Evolutionary conservation across 441 rosid species (phyloP), one percentile per base, ranked within the genome.

Genomic region (Erodium moschatum): DNA sequence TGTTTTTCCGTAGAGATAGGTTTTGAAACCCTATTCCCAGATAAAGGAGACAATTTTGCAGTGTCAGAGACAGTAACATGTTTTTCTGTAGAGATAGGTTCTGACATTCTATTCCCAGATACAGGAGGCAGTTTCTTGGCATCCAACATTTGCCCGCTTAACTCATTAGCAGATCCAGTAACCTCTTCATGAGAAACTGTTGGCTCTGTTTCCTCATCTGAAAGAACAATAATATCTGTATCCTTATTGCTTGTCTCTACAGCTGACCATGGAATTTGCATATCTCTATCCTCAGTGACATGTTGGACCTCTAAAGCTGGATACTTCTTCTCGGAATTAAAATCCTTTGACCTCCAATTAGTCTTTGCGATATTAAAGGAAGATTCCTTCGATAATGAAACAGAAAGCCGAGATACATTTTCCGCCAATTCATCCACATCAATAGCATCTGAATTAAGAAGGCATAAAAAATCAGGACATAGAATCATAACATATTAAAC

Each of bases 171-270:
- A 24, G 85, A 73, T 73, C 60, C 70, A 72, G 64, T 70, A 58
- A 66, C 79, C 75, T 76, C 78, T 71, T 79, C 72, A 69, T 71
- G 72, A 70, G 77, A 70, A 42, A 76, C 78, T 66, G 74, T 74
- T 73, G 69, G 74, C 77, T 87, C 88, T 38, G 66, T 72, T 77
- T 79, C 96, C 65, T 89, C 91, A 80, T 89, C 91, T 15, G 91
- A 87, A 72, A 87, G 77, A 76, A 83, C 69, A 75, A 85, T 69
- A 66, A 82, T 70, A 74, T 76, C 69, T 75, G 73, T 78, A 71
- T 69, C 76, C 67, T 29, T 72, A 68, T 60, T 79, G 64, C 78
- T 73, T 65, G 73, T 70, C 58, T 65, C 68, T 70, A 72, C 66
- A 60, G 60, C 66, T 35, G 82, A 73, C 65, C 77, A 87, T 74